Evolutionary conservation across 768 basidiomycete genomes (phyloP).

Genomic region (Kwoniella pini): DNA sequence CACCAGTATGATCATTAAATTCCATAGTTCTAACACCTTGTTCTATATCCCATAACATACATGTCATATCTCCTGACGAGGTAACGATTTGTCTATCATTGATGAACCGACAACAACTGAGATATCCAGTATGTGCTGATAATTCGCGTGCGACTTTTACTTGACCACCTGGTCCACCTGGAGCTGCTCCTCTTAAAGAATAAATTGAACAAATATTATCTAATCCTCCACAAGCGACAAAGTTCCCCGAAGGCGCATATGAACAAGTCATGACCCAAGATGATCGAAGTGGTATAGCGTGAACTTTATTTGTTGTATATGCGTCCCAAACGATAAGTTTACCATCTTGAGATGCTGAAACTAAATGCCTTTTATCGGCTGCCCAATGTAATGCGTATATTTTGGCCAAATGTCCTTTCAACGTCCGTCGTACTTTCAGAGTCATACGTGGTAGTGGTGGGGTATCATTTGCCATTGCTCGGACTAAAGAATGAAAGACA

Average conservation of each 20-base stretch:
- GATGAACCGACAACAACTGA: slow-evolving; percentile 97
- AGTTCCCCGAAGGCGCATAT: slow-evolving; percentile 94
- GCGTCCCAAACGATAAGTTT: slow-evolving; percentile 99
- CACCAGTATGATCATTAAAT: slow-evolving; percentile 98
- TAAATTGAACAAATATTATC: slow-evolving; percentile 99
- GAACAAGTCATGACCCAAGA: slow-evolving; percentile 99
- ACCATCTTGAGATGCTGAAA: slow-evolving; percentile 99
- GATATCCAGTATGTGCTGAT: slow-evolving; percentile 96
- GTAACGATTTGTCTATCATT: slow-evolving; percentile 99
- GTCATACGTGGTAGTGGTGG: slow-evolving; percentile 94
- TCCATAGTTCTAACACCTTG: slow-evolving; percentile 96
- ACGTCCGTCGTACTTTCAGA: slow-evolving; percentile 91
- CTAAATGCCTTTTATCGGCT: slow-evolving; percentile 91
- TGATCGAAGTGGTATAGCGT: slow-evolving; percentile 94
- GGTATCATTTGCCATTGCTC: slow-evolving; percentile 97
- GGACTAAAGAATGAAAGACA: slow-evolving; percentile 62
- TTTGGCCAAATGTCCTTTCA: slow-evolving; percentile 97
- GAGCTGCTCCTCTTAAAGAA: slow-evolving; percentile 69
- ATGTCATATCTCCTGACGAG: slow-evolving; percentile 98
- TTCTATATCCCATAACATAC: slow-evolving; percentile 99
- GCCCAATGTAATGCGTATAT: slow-evolving; percentile 99
- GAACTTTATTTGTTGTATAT: slow-evolving; percentile 99
- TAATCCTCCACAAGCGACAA: slow-evolving; percentile 96
- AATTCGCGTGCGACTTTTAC: slow-evolving; percentile 91
- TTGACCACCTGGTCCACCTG: slow-evolving; percentile 58